These are phyloP conservation scores for Plantago major DNA, from an alignment of 257 asterid genomes.

Conservation along the genomic window DNA sequence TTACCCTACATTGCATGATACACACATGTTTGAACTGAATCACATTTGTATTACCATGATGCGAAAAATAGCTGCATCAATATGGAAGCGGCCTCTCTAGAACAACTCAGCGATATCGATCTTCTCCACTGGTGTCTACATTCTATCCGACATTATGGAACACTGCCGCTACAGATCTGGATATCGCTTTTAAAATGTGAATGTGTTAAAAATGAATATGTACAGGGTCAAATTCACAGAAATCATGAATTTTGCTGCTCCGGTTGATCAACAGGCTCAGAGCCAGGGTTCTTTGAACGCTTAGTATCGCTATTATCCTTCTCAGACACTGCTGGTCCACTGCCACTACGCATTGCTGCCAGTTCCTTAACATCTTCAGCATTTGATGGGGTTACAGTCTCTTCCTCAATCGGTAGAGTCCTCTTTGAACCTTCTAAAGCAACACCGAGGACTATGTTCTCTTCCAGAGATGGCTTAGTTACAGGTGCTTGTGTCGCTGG, in stretches of 20 bases:
- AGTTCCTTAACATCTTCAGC: conserved; percentile 49
- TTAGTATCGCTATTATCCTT: conserved; percentile 47
- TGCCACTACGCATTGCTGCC: conserved; percentile 49
- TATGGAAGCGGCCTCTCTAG: background rate
- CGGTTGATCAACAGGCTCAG: conserved; percentile 32
- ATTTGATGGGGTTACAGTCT: conserved; percentile 24
- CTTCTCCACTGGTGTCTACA: conserved; percentile 1
- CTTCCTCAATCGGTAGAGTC: conserved; percentile 92
- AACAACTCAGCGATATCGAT: background rate
- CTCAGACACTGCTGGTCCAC: conserved; percentile 31
- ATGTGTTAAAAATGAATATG: conserved; percentile 14
- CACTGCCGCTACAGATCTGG: conserved; percentile 2
- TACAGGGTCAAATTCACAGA: conserved; percentile 18
- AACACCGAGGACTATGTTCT: conserved; percentile 92
- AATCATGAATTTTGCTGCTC: conserved; percentile 35
- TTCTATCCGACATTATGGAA: background rate
- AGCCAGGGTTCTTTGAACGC: conserved; percentile 26
- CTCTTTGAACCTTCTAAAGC: conserved; percentile 95
- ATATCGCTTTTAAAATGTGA: background rate
- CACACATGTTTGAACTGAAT: background rate
- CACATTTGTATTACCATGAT: background rate
- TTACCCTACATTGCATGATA: background rate
- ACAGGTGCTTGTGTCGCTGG: conserved; percentile 33
- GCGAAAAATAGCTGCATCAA: background rate
- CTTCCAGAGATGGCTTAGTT: conserved; percentile 64